Conservation (phyloP, 768 basidiomycete species). For the Asterophora parasitica region DNA sequence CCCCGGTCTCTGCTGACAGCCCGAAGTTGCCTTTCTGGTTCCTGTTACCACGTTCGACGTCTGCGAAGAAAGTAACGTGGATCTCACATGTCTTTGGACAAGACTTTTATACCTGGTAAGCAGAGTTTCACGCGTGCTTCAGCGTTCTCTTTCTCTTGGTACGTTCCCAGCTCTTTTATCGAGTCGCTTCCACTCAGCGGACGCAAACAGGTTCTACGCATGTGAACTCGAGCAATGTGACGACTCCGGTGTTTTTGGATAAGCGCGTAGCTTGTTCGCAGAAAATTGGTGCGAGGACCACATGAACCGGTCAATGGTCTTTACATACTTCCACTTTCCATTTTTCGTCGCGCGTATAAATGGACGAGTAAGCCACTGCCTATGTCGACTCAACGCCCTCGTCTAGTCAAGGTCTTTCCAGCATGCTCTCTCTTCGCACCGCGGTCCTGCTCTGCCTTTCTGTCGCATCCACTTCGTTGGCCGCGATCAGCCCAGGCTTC, state of each 20-base stretch:
- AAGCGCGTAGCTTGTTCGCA: slow-evolving; percentile 12
- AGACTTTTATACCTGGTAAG: too few relatives aligned
- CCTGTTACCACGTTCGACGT: too few relatives aligned
- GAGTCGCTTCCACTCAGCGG: background rate
- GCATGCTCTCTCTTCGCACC: slow-evolving; percentile 13
- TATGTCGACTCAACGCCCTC: slow-evolving; percentile 3
- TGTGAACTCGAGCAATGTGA: slow-evolving; percentile 9
- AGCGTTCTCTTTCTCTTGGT: too few relatives aligned
- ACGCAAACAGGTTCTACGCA: background rate
- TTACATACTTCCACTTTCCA: slow-evolving; percentile 4
- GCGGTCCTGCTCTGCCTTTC: slow-evolving; percentile 24
- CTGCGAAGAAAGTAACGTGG: too few relatives aligned
- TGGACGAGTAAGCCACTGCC: slow-evolving; percentile 1
- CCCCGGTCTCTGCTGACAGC: too few relatives aligned
- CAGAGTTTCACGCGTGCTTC: too few relatives aligned
- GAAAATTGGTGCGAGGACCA: slow-evolving; percentile 17
- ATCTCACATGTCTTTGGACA: too few relatives aligned
- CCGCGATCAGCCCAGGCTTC: slow-evolving; percentile 49
- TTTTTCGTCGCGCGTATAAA: slow-evolving; percentile 10
- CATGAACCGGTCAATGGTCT: slow-evolving; percentile 14
- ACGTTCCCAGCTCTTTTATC: background rate
- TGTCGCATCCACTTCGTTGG: slow-evolving; percentile 24
- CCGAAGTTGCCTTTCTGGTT: too few relatives aligned
- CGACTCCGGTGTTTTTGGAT: background rate
- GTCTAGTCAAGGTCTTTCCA: slow-evolving; percentile 1